Evolutionary conservation across 129 eudicot species (phyloP).

Genomic region (Centrapalus pauciflorus): DNA sequence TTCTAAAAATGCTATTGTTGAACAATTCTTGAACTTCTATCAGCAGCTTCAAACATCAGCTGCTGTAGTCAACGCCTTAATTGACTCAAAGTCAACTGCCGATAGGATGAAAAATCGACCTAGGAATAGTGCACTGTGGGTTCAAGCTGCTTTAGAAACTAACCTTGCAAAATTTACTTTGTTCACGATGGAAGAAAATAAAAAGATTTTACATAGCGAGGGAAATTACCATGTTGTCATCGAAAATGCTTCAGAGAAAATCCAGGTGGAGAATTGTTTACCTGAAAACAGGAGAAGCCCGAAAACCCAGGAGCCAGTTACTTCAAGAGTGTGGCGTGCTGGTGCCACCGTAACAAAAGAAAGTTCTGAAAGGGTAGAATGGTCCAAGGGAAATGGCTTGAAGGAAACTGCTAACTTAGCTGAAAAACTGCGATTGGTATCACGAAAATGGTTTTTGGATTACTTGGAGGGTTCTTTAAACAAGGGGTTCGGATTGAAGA

Average conservation of each 20-base stretch:
- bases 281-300: slow-evolving; percentile 45
- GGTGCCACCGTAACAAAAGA: slow-evolving; percentile 16
- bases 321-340: slow-evolving; percentile 17
- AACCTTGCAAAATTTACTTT: slow-evolving; percentile 58
- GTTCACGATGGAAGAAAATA: slow-evolving; percentile 33
- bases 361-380: slow-evolving; percentile 24
- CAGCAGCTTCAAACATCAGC: slow-evolving; percentile 45
- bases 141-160: slow-evolving; percentile 67
- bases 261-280: slow-evolving; percentile 31
- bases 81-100: slow-evolving; percentile 21
- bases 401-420: slow-evolving; percentile 48
- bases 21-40: slow-evolving; percentile 55
- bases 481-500: slow-evolving; percentile 39
- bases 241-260: slow-evolving; percentile 34
- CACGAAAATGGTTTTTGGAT: slow-evolving; percentile 66
- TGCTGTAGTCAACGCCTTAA: slow-evolving; percentile 25
- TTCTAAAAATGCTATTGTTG: slow-evolving; percentile 43
- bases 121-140: slow-evolving; percentile 57
- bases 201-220: slow-evolving; percentile 22
- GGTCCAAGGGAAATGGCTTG: slow-evolving; percentile 46
- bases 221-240: slow-evolving; percentile 39
- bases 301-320: slow-evolving; percentile 24
- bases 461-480: slow-evolving; percentile 53
- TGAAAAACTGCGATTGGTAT: slow-evolving; percentile 39
- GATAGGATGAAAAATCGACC: slow-evolving; percentile 14